These are phyloP conservation scores for Ceratobasidium sp. DNA, from an alignment of 1,284 basidiomycete genomes.

Conservation along the genomic window DNA sequence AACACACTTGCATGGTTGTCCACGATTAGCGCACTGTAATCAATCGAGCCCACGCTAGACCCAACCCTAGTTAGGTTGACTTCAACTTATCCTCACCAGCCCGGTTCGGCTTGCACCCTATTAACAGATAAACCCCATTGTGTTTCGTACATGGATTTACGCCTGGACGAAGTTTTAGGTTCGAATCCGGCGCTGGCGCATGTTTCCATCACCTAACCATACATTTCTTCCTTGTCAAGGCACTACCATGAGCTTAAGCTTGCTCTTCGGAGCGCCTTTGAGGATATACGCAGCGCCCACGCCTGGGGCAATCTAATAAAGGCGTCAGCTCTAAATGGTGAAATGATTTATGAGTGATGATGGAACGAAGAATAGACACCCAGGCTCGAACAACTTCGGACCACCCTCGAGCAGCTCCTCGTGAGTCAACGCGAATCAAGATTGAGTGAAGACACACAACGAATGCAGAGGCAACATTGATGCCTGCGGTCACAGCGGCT, in stretches of 20 bases:
- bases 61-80: background rate
- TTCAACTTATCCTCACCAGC: background rate
- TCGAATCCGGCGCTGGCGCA: background rate
- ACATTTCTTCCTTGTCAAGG: background rate
- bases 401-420: background rate
- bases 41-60: background rate
- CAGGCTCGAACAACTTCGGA: background rate
- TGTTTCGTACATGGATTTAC: background rate
- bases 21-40: background rate
- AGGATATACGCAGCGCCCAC: conserved; percentile 71
- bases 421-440: background rate
- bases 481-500: too few relatives aligned
- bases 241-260: conserved; percentile 61
- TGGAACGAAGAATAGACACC: background rate
- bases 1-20: background rate
- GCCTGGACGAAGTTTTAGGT: background rate
- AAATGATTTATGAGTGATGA: too few relatives aligned
- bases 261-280: conserved; percentile 67
- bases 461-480: background rate
- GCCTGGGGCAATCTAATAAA: conserved; percentile 65
- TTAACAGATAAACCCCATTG: background rate
- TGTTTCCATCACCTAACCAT: background rate
- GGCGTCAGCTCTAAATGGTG: background rate
- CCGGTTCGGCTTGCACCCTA: background rate
- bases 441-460: conserved; percentile 27